Evolutionary conservation across 2,329 filamentous ascomycete genomes (phyloP), one percentile per base, ranked within the genome.

Genomic region (Venturiaceae sp.): DNA sequence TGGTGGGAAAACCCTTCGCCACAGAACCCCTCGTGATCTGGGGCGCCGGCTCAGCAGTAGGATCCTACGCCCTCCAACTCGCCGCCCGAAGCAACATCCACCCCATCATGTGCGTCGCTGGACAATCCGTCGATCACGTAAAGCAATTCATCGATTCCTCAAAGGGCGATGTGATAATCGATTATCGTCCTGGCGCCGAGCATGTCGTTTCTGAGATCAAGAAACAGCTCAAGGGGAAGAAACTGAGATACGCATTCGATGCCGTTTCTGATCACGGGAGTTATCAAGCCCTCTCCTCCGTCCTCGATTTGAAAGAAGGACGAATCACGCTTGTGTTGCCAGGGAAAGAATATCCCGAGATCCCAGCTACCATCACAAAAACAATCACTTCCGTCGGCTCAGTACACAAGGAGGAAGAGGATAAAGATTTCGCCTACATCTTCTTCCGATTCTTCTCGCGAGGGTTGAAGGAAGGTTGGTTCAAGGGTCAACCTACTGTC

Each of bases 131-230:
- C n/a, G 53, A 64, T 0, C 73, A 69, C 47, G 74, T 74, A 6
- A 66, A 72, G 58, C 60, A 61, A 13, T 63, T 75, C 2, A 64
- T 76, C 52, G 73, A 75, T 53, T 64, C 65, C 28, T 64, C 61
- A 52, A 71, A 72, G 46, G 74, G 73, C 53, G 74, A 76, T 58
- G 64, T 68, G 1, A 69, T 77, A 14, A 67, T 83, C 52, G 75
- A 83, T 60, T 84, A 84, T 68, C 78, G 81, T 28, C 66, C 73
- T 0, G 83, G 83, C 9, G 74, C 80, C 57, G 79, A 80, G 0
- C 74, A 75, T 2, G 72, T 84, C 5, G 71, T 81, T 0, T 63
- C 68, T 58, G 68, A 70, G 16, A 71, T 83, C 62, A 71, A 74
- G 36, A 69, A 74, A 14, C 75, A 75, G 2, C 70, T 77, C 14